These are phyloP conservation scores for Tolypocladium inflatum DNA, from an alignment of 2,329 filamentous ascomycete species.

Conservation along the genomic window DNA sequence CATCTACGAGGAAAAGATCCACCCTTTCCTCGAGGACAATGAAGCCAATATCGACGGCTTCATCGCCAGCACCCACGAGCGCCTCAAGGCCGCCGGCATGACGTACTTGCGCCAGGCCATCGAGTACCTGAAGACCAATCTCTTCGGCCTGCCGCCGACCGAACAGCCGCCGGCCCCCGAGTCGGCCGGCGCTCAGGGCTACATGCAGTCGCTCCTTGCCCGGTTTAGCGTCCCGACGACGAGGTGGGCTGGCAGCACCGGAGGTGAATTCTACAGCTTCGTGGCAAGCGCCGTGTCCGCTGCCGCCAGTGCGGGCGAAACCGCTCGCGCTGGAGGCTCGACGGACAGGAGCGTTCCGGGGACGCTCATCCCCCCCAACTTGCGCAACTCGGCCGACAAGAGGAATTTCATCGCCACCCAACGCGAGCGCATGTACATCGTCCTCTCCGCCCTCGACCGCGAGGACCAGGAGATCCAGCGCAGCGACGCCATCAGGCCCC, in stretches of 20 bases:
- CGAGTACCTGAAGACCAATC: conserved; percentile 62
- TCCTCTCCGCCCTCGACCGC: conserved; percentile 69
- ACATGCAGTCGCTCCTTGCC: conserved; percentile 74
- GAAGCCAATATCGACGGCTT: conserved; percentile 84
- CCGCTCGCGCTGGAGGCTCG: conserved; percentile 8
- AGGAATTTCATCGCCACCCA: conserved; percentile 69
- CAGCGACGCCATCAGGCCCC: conserved; percentile 16
- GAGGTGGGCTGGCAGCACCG: conserved; percentile 39
- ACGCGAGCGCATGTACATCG: conserved; percentile 63
- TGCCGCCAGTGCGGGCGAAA: conserved; percentile 36
- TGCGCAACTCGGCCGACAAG: conserved; percentile 56
- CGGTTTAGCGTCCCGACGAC: conserved; percentile 77
- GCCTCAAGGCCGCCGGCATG: conserved; percentile 66
- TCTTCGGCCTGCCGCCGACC: conserved; percentile 65
- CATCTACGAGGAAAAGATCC: conserved; percentile 76
- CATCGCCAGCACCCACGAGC: conserved; percentile 73
- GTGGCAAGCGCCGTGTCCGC: conserved; percentile 65
- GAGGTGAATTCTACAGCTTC: conserved; percentile 65
- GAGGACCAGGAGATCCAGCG: conserved; percentile 58
- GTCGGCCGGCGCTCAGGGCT: conserved; percentile 41
- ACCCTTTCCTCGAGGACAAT: conserved; percentile 82
- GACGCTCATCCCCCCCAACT: conserved; percentile 59
- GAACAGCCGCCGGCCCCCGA: conserved; percentile 27
- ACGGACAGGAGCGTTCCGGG: conserved; percentile 18
- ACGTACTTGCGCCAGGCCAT: conserved; percentile 64